These are phyloP conservation scores for Xylaria sp. DNA, from an alignment of 495 filamentous ascomycete genomes.

Conservation along the genomic window DNA sequence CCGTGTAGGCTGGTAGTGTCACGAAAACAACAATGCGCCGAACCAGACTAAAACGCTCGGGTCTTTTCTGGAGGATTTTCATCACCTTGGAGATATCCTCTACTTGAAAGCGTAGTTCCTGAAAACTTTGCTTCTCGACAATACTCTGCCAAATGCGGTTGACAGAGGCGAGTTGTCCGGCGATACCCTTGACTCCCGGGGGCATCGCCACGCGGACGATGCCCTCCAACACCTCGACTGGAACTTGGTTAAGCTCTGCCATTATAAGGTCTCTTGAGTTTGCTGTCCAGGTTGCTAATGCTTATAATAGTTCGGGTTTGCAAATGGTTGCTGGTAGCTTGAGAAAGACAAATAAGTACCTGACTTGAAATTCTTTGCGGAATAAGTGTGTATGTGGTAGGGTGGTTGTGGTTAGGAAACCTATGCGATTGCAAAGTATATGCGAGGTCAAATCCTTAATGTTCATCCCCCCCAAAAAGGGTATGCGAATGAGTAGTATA, in stretches of 20 bases:
- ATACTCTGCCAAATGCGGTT: slow-evolving; percentile 8
- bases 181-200: not conserved
- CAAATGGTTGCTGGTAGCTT: not conserved
- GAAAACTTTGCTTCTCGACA: slow-evolving; percentile 10
- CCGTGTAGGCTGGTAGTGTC: not conserved
- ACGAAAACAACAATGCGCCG: not conserved
- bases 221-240: slow-evolving; percentile 14
- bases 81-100: not conserved
- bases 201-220: not conserved
- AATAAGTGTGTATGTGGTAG: not conserved
- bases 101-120: not conserved
- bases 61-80: not conserved
- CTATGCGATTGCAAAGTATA: slow-evolving; percentile 1
- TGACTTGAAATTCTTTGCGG: not conserved
- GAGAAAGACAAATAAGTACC: not conserved
- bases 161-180: not conserved
- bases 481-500: not conserved
- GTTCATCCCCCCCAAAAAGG: not conserved
- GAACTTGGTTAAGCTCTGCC: not conserved
- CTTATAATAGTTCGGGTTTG: not conserved
- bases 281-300: not conserved
- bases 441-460: not conserved
- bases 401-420: not conserved
- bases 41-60: slow-evolving; percentile 12
- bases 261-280: not conserved